Base-by-base conservation (phyloP, 2,329 filamentous ascomycete species). In the Emydomyces testavorans region DNA sequence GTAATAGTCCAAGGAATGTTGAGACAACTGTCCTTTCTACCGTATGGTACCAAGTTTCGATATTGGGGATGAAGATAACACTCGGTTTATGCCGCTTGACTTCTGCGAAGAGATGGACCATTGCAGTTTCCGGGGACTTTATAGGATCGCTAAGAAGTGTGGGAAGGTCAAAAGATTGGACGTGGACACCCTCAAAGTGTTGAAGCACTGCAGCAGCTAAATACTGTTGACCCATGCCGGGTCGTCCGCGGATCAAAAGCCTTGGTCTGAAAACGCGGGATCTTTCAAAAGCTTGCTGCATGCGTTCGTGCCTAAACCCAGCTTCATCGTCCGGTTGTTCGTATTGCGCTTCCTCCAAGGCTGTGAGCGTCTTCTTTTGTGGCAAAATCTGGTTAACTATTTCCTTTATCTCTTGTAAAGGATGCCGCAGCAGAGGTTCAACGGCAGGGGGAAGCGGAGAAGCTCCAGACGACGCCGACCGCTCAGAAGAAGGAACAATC, bases 211-310 rank as follows among this genome's bases (percentile, higher is more conserved):
- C 92, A 40, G 82, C 81, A 24, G 86, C 81, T 32, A 98, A 72
- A 58, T 98, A 95, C 41, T 82, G 78, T 62, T 98, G 93, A 0
- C 93, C 92, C 90, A 96, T 96, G 7, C 92, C 92, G 37, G 79
- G 73, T 7, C 74, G 63, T n/a, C 92, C 92, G 35, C 80, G 77
- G 48, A 98, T 82, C 24, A 98, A 75, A 46, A 96, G 73, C 37
- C 92, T 77, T 6, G 92, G 93, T 15, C 92, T 78, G 70, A 94
- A 98, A 20, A 95, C 78, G 31, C 90, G 80, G 18, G 85, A 84
- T 42, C 79, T 81, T 58, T 96, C 89, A 63, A 98, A 96, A 55
- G 88, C 84, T 50, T 78, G 72, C 60, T 80, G 72, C 62, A 82
- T 77, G 18, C 79, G 82, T 65, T 98, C 92, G 46, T 87, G 80